Evolutionary conservation across 2,329 filamentous ascomycete genomes (phyloP), one percentile per base, ranked within the genome.

Genomic region (Xylaria sp.): DNA sequence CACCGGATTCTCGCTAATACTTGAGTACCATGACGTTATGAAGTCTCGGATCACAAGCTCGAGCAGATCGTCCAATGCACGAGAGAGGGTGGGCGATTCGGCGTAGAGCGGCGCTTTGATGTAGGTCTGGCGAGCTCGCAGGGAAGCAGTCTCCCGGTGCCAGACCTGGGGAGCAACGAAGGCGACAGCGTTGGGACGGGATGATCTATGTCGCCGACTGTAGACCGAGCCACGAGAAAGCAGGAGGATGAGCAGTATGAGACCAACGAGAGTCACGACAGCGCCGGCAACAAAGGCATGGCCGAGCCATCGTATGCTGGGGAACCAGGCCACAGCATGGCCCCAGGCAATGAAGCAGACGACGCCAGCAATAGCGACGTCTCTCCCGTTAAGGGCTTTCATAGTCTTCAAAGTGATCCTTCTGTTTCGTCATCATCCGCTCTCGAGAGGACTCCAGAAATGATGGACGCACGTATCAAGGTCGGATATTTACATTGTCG

Each of bases 291-390:
- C 78, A 73, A 97, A 91, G 68, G 92, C 91, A 75, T 96, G 90
- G 69, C 89, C 90, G 48, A 90, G 81, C 82, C 90, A 96, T 73
- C 91, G 91, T 66, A 97, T 79, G 61, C 86, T 78, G 35, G 93
- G 92, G 69, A 92, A 80, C 87, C 89, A 95, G 77, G 89, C 87
- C 67, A 91, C 87, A 61, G 88, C 83, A 73, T 92, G 88, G 63
- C 90, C 90, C 93, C 93, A 97, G 72, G 91, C 88, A 73, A 97
- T 79, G 75, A 96, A 91, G 74, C 80, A 83, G 74, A 82, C 85
- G 73, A 88, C 74, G 74, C 81, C 83, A 73, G 86, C 85, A 75
- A 89, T 74, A 73, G 85, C 80, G 74, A 87, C 81, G 83, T 92
- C 83, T 81, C 84, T 85, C 78, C 85, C 84, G 80, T 85, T 84